Percentiles rank a stretch among this genome's conserved stretches.
Conservation (phyloP, 495 filamentous ascomycete species). For the Elasticomyces elasticus region DNA sequence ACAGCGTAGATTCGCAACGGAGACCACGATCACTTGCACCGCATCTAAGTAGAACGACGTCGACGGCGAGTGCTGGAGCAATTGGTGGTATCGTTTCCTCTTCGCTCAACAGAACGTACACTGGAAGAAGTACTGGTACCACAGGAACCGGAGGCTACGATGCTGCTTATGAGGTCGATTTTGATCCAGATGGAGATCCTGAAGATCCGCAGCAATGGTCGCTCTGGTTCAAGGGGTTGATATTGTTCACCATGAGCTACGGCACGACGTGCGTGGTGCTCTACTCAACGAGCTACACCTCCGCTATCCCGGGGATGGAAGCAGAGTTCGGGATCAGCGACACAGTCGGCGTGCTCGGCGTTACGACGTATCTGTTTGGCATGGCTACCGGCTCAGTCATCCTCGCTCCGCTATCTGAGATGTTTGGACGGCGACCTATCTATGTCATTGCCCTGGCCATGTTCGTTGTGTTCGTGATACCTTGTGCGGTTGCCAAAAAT, state of each 20-base stretch:
- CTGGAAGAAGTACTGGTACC: not conserved
- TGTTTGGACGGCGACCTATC: slow-evolving; percentile 67
- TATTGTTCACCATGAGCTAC: slow-evolving; percentile 56
- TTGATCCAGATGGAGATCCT: slow-evolving; percentile 52
- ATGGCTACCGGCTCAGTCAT: slow-evolving; percentile 64
- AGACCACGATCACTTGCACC: not conserved
- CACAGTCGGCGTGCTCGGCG: slow-evolving; percentile 57
- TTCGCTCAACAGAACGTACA: not conserved
- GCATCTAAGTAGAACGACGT: not conserved
- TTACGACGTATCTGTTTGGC: slow-evolving; percentile 71
- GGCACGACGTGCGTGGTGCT: slow-evolving; percentile 67
- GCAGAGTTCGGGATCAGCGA: slow-evolving; percentile 51
- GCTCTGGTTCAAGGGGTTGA: slow-evolving; percentile 52
- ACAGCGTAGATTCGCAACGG: not conserved
- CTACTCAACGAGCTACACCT: slow-evolving; percentile 78
- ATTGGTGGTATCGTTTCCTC: slow-evolving; percentile 8
- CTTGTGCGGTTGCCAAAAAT: slow-evolving; percentile 57
- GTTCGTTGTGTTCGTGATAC: slow-evolving; percentile 59
- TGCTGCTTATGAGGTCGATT: slow-evolving; percentile 67
- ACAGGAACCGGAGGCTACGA: slow-evolving; percentile 20
- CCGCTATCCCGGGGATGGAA: slow-evolving; percentile 56
- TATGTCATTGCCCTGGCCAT: slow-evolving; percentile 54
- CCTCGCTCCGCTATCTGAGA: slow-evolving; percentile 65
- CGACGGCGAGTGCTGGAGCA: not conserved
- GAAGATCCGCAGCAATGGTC: slow-evolving; percentile 72